Evolutionary conservation across 805 yeast species (phyloP).

Genomic region (Cyberlindnera bimundalis): DNA sequence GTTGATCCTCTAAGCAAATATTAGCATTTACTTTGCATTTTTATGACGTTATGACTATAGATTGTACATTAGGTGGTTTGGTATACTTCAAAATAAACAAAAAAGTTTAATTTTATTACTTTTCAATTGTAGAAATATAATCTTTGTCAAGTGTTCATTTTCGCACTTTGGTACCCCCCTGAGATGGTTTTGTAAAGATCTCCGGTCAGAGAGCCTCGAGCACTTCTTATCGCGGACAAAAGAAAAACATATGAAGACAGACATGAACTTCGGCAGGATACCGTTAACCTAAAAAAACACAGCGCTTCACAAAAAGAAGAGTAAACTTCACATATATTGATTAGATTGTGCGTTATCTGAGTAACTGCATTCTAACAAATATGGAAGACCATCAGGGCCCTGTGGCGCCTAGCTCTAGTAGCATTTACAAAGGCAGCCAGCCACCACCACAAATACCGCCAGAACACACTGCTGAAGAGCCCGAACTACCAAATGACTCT

Average conservation of each 20-base stretch:
- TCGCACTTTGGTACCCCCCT: no score
- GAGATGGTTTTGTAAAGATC: no score
- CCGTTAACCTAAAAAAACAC: no score
- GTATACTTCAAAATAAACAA: background rate
- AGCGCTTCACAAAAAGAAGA: no score
- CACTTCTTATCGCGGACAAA: constrained; percentile 3
- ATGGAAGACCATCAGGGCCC: constrained; percentile 1
- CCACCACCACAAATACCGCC: constrained; percentile 2
- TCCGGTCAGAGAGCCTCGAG: no score
- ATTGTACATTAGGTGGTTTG: constrained; percentile 2
- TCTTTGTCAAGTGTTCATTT: no score
- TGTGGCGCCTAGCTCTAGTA: constrained; percentile 10
- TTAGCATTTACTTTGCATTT: background rate
- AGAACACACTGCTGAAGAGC: no score
- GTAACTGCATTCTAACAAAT: background rate
- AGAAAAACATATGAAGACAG: background rate
- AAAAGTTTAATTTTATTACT: background rate
- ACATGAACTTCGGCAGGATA: background rate
- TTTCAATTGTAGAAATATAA: background rate
- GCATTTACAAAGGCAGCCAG: constrained; percentile 10
- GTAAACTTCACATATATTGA: no score
- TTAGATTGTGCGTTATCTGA: no score
- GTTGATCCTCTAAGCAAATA: constrained; percentile 5
- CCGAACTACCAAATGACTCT: background rate
- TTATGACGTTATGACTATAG: constrained; percentile 7